Conservation (phyloP, 805 yeast species). For the Yamadazyma endophytica region DNA sequence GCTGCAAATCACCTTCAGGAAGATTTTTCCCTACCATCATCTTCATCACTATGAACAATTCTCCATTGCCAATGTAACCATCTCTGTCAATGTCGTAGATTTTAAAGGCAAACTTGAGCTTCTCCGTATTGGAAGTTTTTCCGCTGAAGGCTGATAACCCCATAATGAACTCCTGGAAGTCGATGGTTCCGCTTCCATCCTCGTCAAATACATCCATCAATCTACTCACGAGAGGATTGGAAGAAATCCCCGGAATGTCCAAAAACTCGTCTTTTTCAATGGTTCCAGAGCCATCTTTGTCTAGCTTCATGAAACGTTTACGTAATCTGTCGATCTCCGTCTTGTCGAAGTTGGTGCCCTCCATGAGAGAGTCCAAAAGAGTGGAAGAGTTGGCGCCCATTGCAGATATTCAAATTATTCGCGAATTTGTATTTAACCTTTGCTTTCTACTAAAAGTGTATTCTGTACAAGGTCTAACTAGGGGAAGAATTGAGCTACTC, state of each 20-base stretch:
- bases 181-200: constrained; percentile 90
- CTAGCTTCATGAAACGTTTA: constrained; percentile 91
- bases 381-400: constrained; percentile 66
- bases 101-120: constrained; percentile 82
- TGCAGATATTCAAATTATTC: neutral
- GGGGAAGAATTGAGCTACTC: no score
- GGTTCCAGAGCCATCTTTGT: constrained; percentile 87
- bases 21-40: constrained; percentile 96
- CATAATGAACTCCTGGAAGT: constrained; percentile 89
- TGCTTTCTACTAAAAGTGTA: neutral
- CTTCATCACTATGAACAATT: constrained; percentile 82
- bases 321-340: constrained; percentile 91
- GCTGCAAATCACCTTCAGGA: constrained; percentile 84
- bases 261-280: constrained; percentile 88
- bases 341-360: constrained; percentile 80
- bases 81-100: constrained; percentile 95
- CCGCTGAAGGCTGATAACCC: constrained; percentile 87
- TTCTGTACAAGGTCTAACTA: no score
- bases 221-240: constrained; percentile 85
- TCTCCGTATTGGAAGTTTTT: constrained; percentile 75
- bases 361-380: constrained; percentile 63
- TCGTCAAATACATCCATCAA: constrained; percentile 92
- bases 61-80: constrained; percentile 94
- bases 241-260: constrained; percentile 86
- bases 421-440: neutral